These are phyloP conservation scores for Xerocomellus dryophilus DNA, from an alignment of 768 basidiomycete species.

Conservation along the genomic window DNA sequence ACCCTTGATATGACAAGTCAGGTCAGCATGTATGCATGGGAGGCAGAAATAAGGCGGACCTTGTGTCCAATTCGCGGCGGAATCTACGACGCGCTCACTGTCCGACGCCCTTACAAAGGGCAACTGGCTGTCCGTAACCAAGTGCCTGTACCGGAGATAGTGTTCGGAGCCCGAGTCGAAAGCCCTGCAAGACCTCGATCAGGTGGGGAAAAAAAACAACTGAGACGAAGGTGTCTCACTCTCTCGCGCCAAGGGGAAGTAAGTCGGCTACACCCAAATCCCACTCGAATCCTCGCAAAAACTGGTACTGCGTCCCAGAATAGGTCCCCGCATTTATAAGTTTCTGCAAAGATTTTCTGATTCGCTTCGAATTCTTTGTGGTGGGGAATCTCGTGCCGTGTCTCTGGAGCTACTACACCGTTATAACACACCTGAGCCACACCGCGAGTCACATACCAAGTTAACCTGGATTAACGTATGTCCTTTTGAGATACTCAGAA, in stretches of 20 bases:
- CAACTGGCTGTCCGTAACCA: slow-evolving; percentile 42
- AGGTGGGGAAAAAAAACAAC: not conserved
- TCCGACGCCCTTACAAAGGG: slow-evolving; percentile 56
- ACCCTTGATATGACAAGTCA: slow-evolving; percentile 42
- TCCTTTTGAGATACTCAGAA: not conserved
- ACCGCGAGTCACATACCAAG: slow-evolving; percentile 20
- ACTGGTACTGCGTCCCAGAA: slow-evolving; percentile 47
- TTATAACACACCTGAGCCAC: slow-evolving; percentile 1
- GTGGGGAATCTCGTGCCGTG: slow-evolving; percentile 83
- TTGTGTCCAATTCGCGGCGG: slow-evolving; percentile 67
- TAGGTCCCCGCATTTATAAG: slow-evolving; percentile 47
- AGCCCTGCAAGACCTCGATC: slow-evolving; percentile 33
- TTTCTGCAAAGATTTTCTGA: slow-evolving; percentile 49
- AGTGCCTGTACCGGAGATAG: slow-evolving; percentile 50
- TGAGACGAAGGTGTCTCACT: slow-evolving; percentile 42
- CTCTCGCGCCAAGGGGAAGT: slow-evolving; percentile 61
- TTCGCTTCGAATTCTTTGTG: slow-evolving; percentile 38
- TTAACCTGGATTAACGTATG: slow-evolving; percentile 20
- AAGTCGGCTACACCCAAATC: slow-evolving; percentile 55
- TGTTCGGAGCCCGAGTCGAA: slow-evolving; percentile 50
- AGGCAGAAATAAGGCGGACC: slow-evolving; percentile 36
- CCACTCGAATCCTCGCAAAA: slow-evolving; percentile 58
- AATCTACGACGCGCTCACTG: slow-evolving; percentile 57
- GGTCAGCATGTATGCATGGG: not conserved
- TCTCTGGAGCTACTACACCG: slow-evolving; percentile 57